Conservation (phyloP, 2,329 filamentous ascomycete genomes). For the Fusarium humuli region DNA sequence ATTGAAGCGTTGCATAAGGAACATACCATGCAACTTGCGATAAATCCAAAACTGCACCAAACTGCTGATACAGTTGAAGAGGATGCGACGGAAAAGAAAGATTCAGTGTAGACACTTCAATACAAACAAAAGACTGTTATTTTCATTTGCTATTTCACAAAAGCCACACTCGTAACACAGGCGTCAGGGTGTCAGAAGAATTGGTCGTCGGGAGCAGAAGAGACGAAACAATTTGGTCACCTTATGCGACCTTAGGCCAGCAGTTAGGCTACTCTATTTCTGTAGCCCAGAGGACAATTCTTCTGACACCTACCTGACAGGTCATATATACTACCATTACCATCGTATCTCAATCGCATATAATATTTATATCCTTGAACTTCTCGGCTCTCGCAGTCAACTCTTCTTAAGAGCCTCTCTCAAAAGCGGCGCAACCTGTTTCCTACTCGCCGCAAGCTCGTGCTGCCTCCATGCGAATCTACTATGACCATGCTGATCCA, state of each 20-base stretch:
- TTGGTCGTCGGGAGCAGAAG: not conserved
- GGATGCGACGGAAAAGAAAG: not conserved
- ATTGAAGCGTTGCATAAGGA: slow-evolving; percentile 45
- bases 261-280: not conserved
- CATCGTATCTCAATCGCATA: not conserved
- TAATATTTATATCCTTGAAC: slow-evolving; percentile 24
- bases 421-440: slow-evolving; percentile 76
- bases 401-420: slow-evolving; percentile 63
- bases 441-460: slow-evolving; percentile 70
- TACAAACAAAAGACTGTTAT: not conserved
- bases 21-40: not conserved
- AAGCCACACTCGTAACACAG: not conserved
- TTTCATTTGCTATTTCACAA: not conserved
- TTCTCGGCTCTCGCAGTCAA: slow-evolving; percentile 16
- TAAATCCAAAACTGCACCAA: not conserved
- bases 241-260: not conserved
- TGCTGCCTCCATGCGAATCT: slow-evolving; percentile 76
- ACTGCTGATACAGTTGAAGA: not conserved
- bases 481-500: slow-evolving; percentile 60
- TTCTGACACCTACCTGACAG: not conserved
- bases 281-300: not conserved
- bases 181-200: not conserved
- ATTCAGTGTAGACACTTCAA: slow-evolving; percentile 23
- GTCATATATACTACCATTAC: not conserved
- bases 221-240: not conserved